Conservation (phyloP, 116 monocot genomes). For the Papilionanthe hybrid region DNA sequence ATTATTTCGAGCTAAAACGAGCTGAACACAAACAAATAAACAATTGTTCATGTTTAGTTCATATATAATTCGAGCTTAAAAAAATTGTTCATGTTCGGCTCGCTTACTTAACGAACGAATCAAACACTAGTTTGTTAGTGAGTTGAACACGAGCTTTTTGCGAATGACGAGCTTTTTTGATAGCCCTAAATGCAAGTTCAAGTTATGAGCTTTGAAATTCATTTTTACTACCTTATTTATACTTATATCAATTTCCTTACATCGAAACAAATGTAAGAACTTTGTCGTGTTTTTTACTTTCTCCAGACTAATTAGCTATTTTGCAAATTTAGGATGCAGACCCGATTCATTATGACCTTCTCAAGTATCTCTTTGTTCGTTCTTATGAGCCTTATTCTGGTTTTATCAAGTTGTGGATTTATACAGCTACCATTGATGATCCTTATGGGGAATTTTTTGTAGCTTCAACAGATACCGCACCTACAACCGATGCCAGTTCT, state of each 20-base stretch:
- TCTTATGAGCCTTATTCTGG: conserved; percentile 75
- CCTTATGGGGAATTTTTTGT: conserved; percentile 79
- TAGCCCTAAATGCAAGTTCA: neutral
- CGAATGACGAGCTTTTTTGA: no score
- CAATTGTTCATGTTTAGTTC: no score
- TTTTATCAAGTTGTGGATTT: conserved; percentile 93
- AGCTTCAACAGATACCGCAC: conserved; percentile 16
- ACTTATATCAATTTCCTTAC: neutral
- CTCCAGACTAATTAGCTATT: neutral
- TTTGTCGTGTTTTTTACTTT: neutral
- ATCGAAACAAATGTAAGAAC: neutral
- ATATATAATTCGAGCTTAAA: no score
- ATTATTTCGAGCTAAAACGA: no score
- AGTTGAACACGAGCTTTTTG: no score
- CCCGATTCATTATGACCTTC: conserved; percentile 56
- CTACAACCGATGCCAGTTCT: conserved; percentile 11
- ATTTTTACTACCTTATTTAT: neutral
- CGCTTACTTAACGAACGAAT: no score
- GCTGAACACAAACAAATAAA: no score
- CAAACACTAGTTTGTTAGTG: no score
- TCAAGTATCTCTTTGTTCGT: conserved; percentile 71
- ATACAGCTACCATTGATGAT: conserved; percentile 65
- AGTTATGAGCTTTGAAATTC: neutral
- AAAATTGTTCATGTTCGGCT: no score
- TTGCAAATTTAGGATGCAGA: conserved; percentile 68